Conservation (phyloP, 2,329 filamentous ascomycete genomes). For the Knufia petricola region DNA sequence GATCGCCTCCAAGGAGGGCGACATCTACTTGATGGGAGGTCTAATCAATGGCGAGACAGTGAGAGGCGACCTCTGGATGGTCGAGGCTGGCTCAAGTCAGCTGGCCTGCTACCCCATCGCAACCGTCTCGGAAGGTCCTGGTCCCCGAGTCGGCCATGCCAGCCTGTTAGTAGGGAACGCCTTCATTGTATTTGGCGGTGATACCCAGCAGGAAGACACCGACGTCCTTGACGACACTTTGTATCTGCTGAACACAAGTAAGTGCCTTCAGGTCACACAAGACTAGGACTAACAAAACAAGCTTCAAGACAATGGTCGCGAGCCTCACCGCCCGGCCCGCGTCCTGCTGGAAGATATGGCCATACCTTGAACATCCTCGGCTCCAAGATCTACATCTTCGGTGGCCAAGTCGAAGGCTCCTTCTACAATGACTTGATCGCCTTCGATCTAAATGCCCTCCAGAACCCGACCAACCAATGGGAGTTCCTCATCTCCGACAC, state of each 20-base stretch:
- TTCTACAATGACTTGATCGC: conserved; percentile 97
- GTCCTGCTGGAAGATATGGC: conserved; percentile 85
- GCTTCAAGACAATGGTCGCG: conserved; percentile 97
- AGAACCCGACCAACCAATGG: conserved; percentile 86
- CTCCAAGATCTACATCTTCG: conserved; percentile 95
- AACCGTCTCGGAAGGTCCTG: conserved; percentile 87
- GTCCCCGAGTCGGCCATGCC: conserved; percentile 86
- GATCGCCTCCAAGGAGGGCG: conserved; percentile 86
- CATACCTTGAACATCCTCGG: conserved; percentile 94
- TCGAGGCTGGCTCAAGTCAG: conserved; percentile 72
- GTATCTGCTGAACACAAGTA: conserved; percentile 95
- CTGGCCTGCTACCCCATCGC: conserved; percentile 86
- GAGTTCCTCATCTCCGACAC: conserved; percentile 77
- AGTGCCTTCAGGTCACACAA: conserved; percentile 32
- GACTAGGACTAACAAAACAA: conserved; percentile 35
- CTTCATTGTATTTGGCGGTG: conserved; percentile 96
- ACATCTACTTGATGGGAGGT: conserved; percentile 96
- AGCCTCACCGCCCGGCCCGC: conserved; percentile 73
- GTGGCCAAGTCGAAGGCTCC: conserved; percentile 90
- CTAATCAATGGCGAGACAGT: conserved; percentile 91
- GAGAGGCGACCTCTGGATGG: conserved; percentile 95
- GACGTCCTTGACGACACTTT: conserved; percentile 90
- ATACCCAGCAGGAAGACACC: conserved; percentile 91
- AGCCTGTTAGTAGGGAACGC: conserved; percentile 94
- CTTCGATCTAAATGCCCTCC: conserved; percentile 90